Base-by-base conservation (phyloP, 495 filamentous ascomycete genomes). In the Hypoxylon subgilvum region DNA sequence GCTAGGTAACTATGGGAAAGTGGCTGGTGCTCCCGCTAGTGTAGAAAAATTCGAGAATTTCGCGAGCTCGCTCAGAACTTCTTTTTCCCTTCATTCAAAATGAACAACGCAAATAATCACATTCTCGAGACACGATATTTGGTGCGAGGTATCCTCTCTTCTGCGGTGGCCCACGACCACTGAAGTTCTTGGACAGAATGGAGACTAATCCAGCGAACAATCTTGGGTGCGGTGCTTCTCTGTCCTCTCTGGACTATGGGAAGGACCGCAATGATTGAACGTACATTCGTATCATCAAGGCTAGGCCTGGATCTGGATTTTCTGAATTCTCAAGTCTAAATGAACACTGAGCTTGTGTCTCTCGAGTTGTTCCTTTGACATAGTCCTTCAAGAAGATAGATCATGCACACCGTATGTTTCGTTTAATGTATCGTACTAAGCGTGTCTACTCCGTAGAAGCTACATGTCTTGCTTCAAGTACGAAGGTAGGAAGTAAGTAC, bases 211-310 rank as follows among this genome's bases (percentile, higher is more conserved):
- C 66, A 74, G 67, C 76, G 76, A 69, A 76, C 74, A 74, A 76
- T 81, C 79, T 81, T 82, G 79, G 79, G 79, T 82, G 79, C 79
- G 77, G 77, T 76, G 75, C 72, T 77, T 74, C 68, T 69, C 73
- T 68, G 67, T 59, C 63, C 57, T 63, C 55, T 63, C 49, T 59
- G 61, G 62, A 57, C 72, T 49, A 53, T 81, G 75, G 68, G 74
- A 67, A 74, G 74, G 78, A 72, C 68, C 78, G 78, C 78, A 81
- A 81, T 81, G 77, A 79, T 79, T 78, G 76, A 69, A 66, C 78
- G 76, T 77, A 81, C 77, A 81, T 76, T 9, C 32, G 43, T 21
- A 44, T 43, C n/a, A n/a, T n/a, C n/a, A n/a, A n/a, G n/a, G n/a
- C n/a, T n/a, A 27, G 3, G 4, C 8, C 23, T 27, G 8, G 23